Evolutionary conservation across 106 monocot species (phyloP).

Genomic region (Xerophyta viscosa): DNA sequence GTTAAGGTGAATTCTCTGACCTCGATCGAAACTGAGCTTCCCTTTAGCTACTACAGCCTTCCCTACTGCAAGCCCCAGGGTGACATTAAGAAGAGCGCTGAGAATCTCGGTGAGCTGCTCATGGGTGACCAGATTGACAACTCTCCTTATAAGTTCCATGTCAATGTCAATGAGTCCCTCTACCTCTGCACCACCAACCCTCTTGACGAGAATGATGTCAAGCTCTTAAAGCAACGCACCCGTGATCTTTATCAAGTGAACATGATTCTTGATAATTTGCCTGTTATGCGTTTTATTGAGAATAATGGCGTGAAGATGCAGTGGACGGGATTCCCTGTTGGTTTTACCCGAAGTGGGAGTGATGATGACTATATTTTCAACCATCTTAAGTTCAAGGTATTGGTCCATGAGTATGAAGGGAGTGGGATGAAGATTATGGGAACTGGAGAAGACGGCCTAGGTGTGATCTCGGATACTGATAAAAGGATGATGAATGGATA

Average conservation of each 20-base stretch:
- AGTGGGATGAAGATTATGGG: slow-evolving; percentile 25
- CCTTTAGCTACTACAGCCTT: slow-evolving; percentile 57
- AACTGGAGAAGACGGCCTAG: slow-evolving; percentile 39
- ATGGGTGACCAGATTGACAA: slow-evolving; percentile 71
- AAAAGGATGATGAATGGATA: slow-evolving; percentile 38
- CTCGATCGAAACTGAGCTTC: slow-evolving; percentile 61
- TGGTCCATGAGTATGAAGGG: slow-evolving; percentile 61
- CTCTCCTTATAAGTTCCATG: slow-evolving; percentile 45
- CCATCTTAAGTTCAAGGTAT: slow-evolving; percentile 55
- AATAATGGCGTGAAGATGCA: slow-evolving; percentile 33
- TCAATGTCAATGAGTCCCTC: slow-evolving; percentile 44
- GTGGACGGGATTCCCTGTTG: slow-evolving; percentile 67
- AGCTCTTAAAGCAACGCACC: slow-evolving; percentile 44
- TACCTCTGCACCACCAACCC: slow-evolving; percentile 51
- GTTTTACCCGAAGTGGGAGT: slow-evolving; percentile 20
- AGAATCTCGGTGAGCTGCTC: slow-evolving; percentile 59
- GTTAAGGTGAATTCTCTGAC: slow-evolving; percentile 70
- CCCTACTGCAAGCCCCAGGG: slow-evolving; percentile 48
- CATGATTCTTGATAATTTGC: slow-evolving; percentile 68
- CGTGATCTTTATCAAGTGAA: slow-evolving; percentile 63
- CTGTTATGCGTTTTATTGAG: slow-evolving; percentile 40
- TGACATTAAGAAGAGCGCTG: slow-evolving; percentile 58
- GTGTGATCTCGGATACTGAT: slow-evolving; percentile 31
- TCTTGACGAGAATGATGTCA: slow-evolving; percentile 36
- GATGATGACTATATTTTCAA: slow-evolving; percentile 47